Percentiles rank a stretch among this genome's conserved stretches.
These are phyloP conservation scores for Boletus sp. DNA, from an alignment of 1,284 basidiomycete species.

Conservation along the genomic window DNA sequence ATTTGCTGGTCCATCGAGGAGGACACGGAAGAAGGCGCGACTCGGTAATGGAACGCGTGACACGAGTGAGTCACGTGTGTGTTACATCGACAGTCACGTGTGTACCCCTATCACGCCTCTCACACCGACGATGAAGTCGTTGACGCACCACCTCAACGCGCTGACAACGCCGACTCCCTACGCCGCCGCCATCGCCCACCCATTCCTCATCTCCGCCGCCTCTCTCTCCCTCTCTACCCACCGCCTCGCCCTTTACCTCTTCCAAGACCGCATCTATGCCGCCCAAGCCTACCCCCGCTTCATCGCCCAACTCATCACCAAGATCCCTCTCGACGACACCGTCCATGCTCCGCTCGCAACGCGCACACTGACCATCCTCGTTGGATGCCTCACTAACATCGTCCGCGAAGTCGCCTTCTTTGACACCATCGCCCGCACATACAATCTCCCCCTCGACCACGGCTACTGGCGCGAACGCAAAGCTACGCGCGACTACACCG, in stretches of 20 bases:
- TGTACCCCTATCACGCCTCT: background rate
- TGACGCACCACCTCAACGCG: conserved; percentile 32
- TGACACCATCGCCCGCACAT: conserved; percentile 43
- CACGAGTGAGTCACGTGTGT: conserved; percentile 7
- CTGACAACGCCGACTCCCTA: conserved; percentile 39
- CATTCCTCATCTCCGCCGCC: conserved; percentile 54
- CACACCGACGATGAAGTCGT: background rate
- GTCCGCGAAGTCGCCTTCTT: conserved; percentile 64
- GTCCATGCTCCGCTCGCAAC: conserved; percentile 31
- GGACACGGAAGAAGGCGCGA: background rate
- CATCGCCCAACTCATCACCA: conserved; percentile 52
- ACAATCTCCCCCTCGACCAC: conserved; percentile 40
- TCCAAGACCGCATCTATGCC: conserved; percentile 69
- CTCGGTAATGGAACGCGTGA: conserved; percentile 9
- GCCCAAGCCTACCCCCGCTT: conserved; percentile 62
- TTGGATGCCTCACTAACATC: conserved; percentile 52
- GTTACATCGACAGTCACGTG: background rate
- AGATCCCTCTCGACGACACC: conserved; percentile 45
- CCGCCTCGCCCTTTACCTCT: conserved; percentile 55
- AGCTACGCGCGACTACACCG: conserved; percentile 63
- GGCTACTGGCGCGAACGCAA: conserved; percentile 50
- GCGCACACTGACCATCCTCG: conserved; percentile 47
- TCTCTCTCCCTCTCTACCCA: conserved; percentile 43
- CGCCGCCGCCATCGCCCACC: conserved; percentile 47
- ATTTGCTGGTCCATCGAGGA: conserved; percentile 21